These are phyloP conservation scores for Carex kokanica DNA, from an alignment of 176 grass and related monocot species.

Conservation along the genomic window DNA sequence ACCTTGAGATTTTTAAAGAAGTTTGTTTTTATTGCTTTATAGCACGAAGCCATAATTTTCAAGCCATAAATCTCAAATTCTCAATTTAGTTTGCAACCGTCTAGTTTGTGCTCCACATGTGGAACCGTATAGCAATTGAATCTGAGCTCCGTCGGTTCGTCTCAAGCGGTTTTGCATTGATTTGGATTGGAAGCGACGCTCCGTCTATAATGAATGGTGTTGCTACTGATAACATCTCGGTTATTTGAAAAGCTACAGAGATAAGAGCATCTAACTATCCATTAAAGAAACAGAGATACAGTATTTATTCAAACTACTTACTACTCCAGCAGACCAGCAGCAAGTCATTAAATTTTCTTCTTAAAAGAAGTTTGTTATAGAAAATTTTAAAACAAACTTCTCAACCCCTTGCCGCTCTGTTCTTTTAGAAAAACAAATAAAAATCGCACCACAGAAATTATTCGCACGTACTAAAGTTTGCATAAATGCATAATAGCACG, in stretches of 20 bases:
- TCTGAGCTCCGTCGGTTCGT: too few relatives aligned
- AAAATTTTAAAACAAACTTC: background rate
- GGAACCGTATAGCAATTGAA: too few relatives aligned
- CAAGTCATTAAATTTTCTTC: background rate
- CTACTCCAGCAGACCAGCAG: background rate
- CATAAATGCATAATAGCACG: too few relatives aligned
- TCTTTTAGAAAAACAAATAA: background rate
- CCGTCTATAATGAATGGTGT: background rate
- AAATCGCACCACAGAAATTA: too few relatives aligned
- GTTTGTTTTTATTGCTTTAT: background rate
- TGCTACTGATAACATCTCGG: background rate
- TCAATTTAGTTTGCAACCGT: too few relatives aligned
- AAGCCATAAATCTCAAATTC: too few relatives aligned
- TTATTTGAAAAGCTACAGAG: background rate
- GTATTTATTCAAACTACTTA: background rate
- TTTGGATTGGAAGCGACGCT: background rate
- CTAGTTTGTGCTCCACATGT: too few relatives aligned
- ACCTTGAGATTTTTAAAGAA: too few relatives aligned
- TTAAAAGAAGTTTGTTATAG: background rate
- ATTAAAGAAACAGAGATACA: background rate
- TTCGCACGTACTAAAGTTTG: too few relatives aligned
- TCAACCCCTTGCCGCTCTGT: background rate
- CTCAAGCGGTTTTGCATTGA: background rate
- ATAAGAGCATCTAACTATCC: background rate
- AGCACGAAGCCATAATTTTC: background rate